Base-by-base conservation (phyloP, 495 filamentous ascomycete genomes). In the Alectoria sarmentosa region DNA sequence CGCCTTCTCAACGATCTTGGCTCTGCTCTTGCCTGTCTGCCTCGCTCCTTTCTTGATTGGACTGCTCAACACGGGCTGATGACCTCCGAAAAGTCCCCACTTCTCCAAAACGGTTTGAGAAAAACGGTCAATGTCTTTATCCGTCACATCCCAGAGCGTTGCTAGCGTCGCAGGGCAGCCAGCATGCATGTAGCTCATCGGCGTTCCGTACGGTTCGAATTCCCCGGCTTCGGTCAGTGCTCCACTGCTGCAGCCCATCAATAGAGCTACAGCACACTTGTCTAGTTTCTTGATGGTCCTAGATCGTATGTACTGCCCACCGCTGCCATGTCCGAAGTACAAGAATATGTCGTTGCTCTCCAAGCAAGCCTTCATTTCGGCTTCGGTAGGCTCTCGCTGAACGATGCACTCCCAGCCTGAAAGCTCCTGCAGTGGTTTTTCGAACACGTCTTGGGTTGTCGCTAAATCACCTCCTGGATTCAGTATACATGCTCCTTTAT, bases 91-190 rank as follows among this genome's bases (percentile, higher is more conserved):
- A 4, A 98, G 72, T 19, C 94, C 94, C 94, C 94, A 98, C 62
- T 86, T 82, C 72, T 92, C 87, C 58, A 96, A 86, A 4, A 88
- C 77, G 21, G 82, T 77, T 30, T 84, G 84, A 0, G 91, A 86
- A 72, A 97, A 96, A 42, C 92, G 87, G 78, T 98, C 94, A 69
- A 96, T 94, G 72, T 98, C 94, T 67, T 88, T 88, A 69, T 98
- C 94, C 17, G 95, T 98, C 28, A 98, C 94, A 74, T 98, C 94
- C 94, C 94, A 98, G 42, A 98, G 79, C 7, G 90, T 96, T 28
- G 89, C 93, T 0, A 97, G 85, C 23, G 97, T 80, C 14, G 92
- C 91, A 4, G 90, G 87, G 60, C 82, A 84, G 10, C 92, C 93
- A 0, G 91, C 91, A 42, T 92, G 83, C 75, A 98, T 84, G 75